Base-by-base conservation (phyloP, 2,329 filamentous ascomycete species). In the Cyclaneusma minus region DNA sequence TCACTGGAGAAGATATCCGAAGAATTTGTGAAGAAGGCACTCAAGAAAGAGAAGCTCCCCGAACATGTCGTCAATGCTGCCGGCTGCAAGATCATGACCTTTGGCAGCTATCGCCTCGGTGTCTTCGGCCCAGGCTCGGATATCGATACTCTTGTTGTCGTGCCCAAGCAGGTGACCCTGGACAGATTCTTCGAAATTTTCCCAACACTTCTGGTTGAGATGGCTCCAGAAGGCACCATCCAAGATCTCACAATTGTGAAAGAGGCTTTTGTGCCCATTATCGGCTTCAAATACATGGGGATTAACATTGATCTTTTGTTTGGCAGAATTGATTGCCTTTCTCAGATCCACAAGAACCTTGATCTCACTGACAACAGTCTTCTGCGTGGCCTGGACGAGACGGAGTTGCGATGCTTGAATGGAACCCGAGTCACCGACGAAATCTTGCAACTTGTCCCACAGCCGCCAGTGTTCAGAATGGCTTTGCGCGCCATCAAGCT, bases 231-330 rank as follows among this genome's bases (percentile, higher is more conserved):
- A 19, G 79, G 74, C n/a, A 65, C 84, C 32, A 82, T 95, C 40
- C 77, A 79, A 33, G 82, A 91, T 47, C 62, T 94, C 42, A 76
- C 81, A 3, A 70, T 78, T 0, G 89, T 98, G 19, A 76, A 76
- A 24, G 87, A 92, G 44, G 83, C 87, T 4, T 92, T 82, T 44
- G 87, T 95, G 6, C 89, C 89, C 24, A 92, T 98, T 48, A 95
- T 98, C 59, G 95, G 94, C 50, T 81, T 95, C 44, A 82, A 92
- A 48, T 82, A 91, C 39, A 72, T 67, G 27, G 81, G 76, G 25
- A 91, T 98, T 48, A 89, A 82, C 49, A 91, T 98, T 47, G 89
- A 98, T 63, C 56, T 98, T 39, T 91, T 95, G 48, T 84, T 85
- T 52, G 78, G 80, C 37, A 66, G 80, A 29, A 68, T 91, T 38